Percentiles rank a stretch among this genome's conserved stretches.
Conservation (phyloP, 345 rosid species). For the Salix koriyanagi region DNA sequence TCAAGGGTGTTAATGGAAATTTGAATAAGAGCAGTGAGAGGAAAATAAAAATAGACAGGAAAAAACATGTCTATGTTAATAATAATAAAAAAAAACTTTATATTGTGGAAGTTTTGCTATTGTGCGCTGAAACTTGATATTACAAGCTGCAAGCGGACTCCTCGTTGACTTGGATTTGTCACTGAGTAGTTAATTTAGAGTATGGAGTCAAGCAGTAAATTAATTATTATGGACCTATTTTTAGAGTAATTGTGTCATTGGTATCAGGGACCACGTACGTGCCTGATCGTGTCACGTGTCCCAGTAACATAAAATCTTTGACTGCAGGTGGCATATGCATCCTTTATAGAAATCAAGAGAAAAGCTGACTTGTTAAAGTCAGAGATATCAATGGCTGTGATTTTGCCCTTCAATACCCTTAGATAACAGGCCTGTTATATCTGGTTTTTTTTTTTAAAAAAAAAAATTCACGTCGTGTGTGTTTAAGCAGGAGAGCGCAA, state of each 20-base stretch:
- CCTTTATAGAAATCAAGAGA: background rate
- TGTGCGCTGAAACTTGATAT: slow-evolving; percentile 1
- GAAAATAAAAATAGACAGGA: no score
- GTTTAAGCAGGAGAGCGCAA: no score
- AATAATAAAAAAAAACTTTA: no score
- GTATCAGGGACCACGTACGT: background rate
- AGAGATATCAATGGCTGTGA: slow-evolving; percentile 6
- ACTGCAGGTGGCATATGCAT: background rate
- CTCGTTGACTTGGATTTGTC: background rate
- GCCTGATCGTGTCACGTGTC: background rate
- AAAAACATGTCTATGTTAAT: no score
- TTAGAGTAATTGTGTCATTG: no score
- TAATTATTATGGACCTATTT: background rate
- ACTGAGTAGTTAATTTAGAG: no score
- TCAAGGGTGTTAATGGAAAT: no score
- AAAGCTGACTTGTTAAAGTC: background rate
- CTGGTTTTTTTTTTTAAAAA: background rate
- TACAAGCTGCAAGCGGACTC: background rate
- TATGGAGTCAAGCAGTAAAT: background rate
- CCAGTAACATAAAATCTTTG: background rate
- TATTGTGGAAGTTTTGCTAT: background rate
- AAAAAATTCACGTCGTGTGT: background rate
- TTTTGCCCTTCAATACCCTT: background rate
- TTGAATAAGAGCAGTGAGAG: no score
- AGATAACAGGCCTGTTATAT: background rate